Evolutionary conservation across 1,139 yeast species (phyloP), one percentile per base, ranked within the genome.

Genomic region (Blastobotrys petasosporus): DNA sequence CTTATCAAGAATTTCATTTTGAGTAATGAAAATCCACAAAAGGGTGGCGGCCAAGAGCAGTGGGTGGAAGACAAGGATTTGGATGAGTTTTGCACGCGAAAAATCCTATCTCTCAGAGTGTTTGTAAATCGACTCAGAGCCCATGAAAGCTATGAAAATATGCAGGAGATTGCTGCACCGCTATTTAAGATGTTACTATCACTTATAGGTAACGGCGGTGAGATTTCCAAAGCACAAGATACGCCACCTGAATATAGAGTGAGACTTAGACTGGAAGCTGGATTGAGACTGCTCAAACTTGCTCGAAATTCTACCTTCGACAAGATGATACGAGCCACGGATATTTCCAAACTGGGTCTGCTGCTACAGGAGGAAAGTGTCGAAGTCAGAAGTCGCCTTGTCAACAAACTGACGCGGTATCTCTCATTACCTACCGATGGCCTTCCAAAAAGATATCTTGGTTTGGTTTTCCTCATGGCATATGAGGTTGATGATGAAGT

Each of bases 141-240:
- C 6, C 46, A 51, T 0, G 62, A 74, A 11, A 73, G 70, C 6
- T 69, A 42, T 2, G 63, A 64, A 4, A 64, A 57, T 44, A 67
- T 64, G 29, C 51, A 67, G 54, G 51, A 62, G 13, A 69, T 66
- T 50, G 79, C 84, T 0, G 77, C 73, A 46, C 87, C 90, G 7
- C 79, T 85, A 0, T 64, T 86, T 50, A 85, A 83, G 35, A 37
- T 48, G 20, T 70, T 87, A 37, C 70, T 77, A 36, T 78, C 90
- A 1, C 68, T 85, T 31, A 77, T 88, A 41, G 78, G 81, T 2
- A 83, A 83, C 60, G 84, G 85, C 41, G 96, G 96, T n/a, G 96
- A 88, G 58, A 74, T 88, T 25, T 77, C 82, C 2, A 70, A 75
- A 25, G 71, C 72, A 23, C 69, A 70, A 39, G 64, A 69, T 11